Evolutionary conservation across 768 basidiomycete species (phyloP), one percentile per base, ranked within the genome.

Genomic region (Termitomyces heimii): DNA sequence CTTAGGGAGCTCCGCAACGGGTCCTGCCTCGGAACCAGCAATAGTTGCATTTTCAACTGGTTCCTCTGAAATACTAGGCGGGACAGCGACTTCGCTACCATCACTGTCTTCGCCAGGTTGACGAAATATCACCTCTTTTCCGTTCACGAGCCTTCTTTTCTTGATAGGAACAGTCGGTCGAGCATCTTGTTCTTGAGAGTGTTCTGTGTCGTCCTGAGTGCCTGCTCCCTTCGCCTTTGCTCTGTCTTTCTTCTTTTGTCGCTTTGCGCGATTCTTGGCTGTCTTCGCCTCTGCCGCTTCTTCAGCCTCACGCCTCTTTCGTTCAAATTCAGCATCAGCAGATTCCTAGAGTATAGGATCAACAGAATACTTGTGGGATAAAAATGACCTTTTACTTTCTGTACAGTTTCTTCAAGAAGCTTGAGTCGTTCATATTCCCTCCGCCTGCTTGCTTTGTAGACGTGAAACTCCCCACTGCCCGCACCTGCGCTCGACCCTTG

Each of bases 401-500:
- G 80, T 5, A 85, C 69, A 58, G 84, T 76, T 58, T 98, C 95
- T 60, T 95, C 92, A 76, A 99, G 82, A 14, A 96, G 65, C 75
- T 92, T 95, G 56, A 98, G 68, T 56, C 97, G 77, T 72, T 99
- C 97, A 65, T 98, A 98, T 75, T 99, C 97, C 65, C 96, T 80
- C 67, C 96, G 80, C 60, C 97, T 76, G 62, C 88, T 86, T 18
- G 96, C 95, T 68, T 98, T 98, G 77, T 98, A 99, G 0, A 99
- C 97, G 68, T 99, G 97, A 67, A 98, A 98, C 71, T 96, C 95
- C 43, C 96, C 96, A 56, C 91, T 93, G 51, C 97, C 97, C 18
- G 97, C 97, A 45, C 96, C 97, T 7, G 97, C 94, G 70, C 92
- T 93, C 16, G 92, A 95, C 0, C 97, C 97, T 71, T 98, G 95